Conservation (phyloP, 768 basidiomycete species). For the Dioszegia hungarica region DNA sequence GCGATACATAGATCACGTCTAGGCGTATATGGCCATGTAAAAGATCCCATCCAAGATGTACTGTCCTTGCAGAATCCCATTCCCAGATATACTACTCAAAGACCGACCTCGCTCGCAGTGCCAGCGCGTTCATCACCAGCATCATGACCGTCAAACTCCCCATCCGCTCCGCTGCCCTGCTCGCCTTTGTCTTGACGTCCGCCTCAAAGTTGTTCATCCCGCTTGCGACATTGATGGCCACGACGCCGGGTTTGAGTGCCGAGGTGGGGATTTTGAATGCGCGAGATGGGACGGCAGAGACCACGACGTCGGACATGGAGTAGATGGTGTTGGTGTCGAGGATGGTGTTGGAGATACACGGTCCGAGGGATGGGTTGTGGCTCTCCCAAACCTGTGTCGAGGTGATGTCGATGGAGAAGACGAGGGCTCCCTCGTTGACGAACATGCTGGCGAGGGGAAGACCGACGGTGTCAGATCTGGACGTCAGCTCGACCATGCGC, state of each 20-base stretch:
- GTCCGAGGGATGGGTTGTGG: background rate
- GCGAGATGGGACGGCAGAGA: slow-evolving; percentile 22
- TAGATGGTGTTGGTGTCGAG: slow-evolving; percentile 13
- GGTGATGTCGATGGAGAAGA: slow-evolving; percentile 25
- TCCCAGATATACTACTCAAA: too few relatives aligned
- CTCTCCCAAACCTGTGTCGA: slow-evolving; percentile 12
- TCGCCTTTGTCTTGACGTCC: slow-evolving; percentile 8
- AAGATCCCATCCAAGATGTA: too few relatives aligned
- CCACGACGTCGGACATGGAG: slow-evolving; percentile 13
- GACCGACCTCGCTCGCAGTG: slow-evolving; percentile 1
- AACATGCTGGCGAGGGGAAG: slow-evolving; percentile 22
- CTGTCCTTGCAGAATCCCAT: too few relatives aligned
- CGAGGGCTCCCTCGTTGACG: slow-evolving; percentile 21
- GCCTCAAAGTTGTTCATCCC: slow-evolving; percentile 22
- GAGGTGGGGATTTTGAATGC: slow-evolving; percentile 18
- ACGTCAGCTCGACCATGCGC: background rate
- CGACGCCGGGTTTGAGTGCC: slow-evolving; percentile 8
- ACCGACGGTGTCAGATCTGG: slow-evolving; percentile 31
- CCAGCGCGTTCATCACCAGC: slow-evolving; percentile 7
- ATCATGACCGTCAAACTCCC: slow-evolving; percentile 19
- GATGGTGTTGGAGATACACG: slow-evolving; percentile 9
- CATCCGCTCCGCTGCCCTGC: slow-evolving; percentile 7
- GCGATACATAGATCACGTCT: too few relatives aligned
- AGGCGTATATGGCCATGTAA: too few relatives aligned
- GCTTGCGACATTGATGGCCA: slow-evolving; percentile 17